phyloP scores from a whole-genome alignment of 169 alveolate genomes.

The Cystoisospora suis region DNA sequence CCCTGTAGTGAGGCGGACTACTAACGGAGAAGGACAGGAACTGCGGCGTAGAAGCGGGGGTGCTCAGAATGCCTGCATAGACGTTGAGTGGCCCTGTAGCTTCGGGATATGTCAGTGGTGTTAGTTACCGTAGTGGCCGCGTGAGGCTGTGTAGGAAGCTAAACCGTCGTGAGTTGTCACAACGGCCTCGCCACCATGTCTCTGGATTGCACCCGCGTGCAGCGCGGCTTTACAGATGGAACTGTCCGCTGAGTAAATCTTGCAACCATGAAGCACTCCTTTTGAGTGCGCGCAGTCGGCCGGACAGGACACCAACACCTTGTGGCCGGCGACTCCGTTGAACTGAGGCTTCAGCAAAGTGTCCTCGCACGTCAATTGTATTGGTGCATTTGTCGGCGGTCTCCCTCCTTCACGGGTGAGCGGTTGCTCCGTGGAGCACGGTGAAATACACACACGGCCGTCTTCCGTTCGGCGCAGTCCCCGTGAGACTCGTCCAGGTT shows the following conservation, averaged over 20 bases:
- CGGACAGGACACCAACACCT: constrained; percentile 78
- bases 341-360: constrained; percentile 47
- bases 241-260: constrained; percentile 81
- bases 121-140: constrained; percentile 61
- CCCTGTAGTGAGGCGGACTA: constrained; percentile 72
- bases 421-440: constrained; percentile 51
- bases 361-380: constrained; percentile 25
- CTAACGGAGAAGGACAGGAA: constrained; percentile 82
- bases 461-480: constrained; percentile 58
- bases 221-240: constrained; percentile 90
- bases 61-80: constrained; percentile 50
- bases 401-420: constrained; percentile 12
- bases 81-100: background rate
- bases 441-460: constrained; percentile 64
- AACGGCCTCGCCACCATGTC: constrained; percentile 58
- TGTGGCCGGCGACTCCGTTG: constrained; percentile 71
- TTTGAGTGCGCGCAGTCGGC: constrained; percentile 80
- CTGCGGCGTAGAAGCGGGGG: constrained; percentile 69
- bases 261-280: constrained; percentile 78
- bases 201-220: constrained; percentile 53
- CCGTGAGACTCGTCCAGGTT: background rate
- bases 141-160: constrained; percentile 42
- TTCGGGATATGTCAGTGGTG: background rate
- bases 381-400: constrained; percentile 52
- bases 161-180: constrained; percentile 43